Conservation (phyloP, 2,329 filamentous ascomycete genomes). For the Plenodomus tracheiphilus region DNA sequence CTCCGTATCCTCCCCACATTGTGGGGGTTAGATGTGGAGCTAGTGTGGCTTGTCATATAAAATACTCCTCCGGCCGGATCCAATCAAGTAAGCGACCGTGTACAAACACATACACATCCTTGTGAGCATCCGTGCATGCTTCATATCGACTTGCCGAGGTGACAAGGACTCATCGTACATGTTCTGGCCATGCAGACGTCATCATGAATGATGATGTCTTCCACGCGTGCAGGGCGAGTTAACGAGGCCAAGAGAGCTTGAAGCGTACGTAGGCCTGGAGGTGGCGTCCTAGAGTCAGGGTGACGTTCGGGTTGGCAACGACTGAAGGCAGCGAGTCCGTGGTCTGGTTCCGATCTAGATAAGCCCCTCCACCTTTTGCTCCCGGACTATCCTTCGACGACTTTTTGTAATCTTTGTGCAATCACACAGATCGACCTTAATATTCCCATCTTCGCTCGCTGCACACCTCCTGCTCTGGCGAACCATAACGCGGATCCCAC, state of each 20-base stretch:
- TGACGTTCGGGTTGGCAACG: no score
- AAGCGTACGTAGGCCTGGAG: neutral
- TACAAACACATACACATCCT: neutral
- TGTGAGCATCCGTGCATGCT: neutral
- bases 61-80: neutral
- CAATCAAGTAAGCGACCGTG: neutral
- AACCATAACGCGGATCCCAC: slow-evolving; percentile 26
- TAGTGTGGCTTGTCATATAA: slow-evolving; percentile 3
- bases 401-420: slow-evolving; percentile 25
- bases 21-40: slow-evolving; percentile 5
- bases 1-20: slow-evolving; percentile 15
- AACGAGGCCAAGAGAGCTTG: neutral
- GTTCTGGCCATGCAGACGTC: neutral
- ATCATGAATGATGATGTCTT: neutral
- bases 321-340: neutral
- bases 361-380: neutral
- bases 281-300: no score
- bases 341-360: neutral
- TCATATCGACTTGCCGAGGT: neutral
- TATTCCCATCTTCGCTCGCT: slow-evolving; percentile 30
- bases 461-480: slow-evolving; percentile 23
- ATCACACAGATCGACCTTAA: slow-evolving; percentile 30
- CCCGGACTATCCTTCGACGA: slow-evolving; percentile 12
- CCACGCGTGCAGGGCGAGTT: neutral
- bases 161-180: neutral